Conservation (phyloP, 139 green algal genomes). For the Coelastrella sp. region DNA sequence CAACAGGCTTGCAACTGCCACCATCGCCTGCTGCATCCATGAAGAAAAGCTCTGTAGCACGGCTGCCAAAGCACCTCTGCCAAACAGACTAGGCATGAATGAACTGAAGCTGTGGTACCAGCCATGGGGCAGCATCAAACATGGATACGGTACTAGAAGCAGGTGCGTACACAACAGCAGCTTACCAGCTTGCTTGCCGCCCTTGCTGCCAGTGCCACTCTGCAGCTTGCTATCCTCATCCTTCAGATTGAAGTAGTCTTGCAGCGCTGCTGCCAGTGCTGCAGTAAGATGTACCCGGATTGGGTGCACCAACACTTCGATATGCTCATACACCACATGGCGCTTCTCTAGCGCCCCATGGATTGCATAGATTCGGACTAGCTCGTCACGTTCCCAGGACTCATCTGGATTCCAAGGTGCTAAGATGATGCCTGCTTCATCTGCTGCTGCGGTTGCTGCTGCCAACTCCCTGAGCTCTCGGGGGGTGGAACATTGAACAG, state of each 20-base stretch:
- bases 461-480: constrained; percentile 4
- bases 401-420: constrained; percentile 75
- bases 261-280: constrained; percentile 60
- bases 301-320: constrained; percentile 78
- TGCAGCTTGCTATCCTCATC: constrained; percentile 29
- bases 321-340: constrained; percentile 73
- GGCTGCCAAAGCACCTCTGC: too few relatives aligned
- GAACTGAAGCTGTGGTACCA: too few relatives aligned
- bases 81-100: too few relatives aligned
- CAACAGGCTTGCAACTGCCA: too few relatives aligned
- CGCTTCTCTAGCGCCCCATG: constrained; percentile 53
- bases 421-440: constrained; percentile 65
- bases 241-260: constrained; percentile 66
- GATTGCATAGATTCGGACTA: constrained; percentile 62
- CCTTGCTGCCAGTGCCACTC: not conserved
- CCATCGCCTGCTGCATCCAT: too few relatives aligned
- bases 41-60: too few relatives aligned
- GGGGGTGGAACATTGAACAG: not conserved
- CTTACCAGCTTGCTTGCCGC: constrained; percentile 34
- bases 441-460: constrained; percentile 15
- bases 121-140: too few relatives aligned
- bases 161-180: not conserved
- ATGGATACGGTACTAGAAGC: too few relatives aligned
- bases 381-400: constrained; percentile 62
- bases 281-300: constrained; percentile 74